These are phyloP conservation scores for Acanthamoeba triangularis DNA, from an alignment of 208 protist species.

Conservation along the genomic window DNA sequence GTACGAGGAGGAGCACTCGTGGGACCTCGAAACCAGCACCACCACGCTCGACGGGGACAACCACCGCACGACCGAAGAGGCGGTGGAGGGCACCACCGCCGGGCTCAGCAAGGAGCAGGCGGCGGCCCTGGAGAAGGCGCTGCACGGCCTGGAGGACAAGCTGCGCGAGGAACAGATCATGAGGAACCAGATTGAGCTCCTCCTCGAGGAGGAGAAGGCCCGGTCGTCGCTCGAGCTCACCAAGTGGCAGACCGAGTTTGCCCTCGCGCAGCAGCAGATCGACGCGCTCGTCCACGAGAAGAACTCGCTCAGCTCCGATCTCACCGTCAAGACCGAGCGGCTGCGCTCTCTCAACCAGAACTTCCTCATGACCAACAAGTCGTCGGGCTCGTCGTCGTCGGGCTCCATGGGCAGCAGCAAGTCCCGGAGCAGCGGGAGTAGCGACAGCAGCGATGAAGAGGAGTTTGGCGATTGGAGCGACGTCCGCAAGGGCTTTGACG, in stretches of 20 bases:
- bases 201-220: constrained; percentile 28
- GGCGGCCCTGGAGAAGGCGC: neutral
- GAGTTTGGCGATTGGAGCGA: neutral
- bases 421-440: neutral
- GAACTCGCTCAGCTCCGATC: neutral
- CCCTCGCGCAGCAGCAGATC: neutral
- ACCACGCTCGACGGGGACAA: neutral
- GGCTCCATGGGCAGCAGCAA: neutral
- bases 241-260: neutral
- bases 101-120: neutral
- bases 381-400: neutral
- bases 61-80: neutral
- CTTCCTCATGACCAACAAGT: neutral
- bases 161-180: constrained; percentile 45
- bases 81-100: neutral
- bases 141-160: constrained; percentile 10
- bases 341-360: constrained; percentile 44
- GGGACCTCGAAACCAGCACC: constrained; percentile 3
- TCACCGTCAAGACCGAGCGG: neutral
- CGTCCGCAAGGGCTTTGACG: neutral
- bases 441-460: neutral
- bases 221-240: neutral
- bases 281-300: neutral
- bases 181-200: neutral
- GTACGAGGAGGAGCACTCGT: constrained; percentile 43